A percentile compares a stretch with the other conserved stretches of the same genome.
phyloP scores from a whole-genome alignment of 305 asterid species.

The Solanum chacoense region DNA sequence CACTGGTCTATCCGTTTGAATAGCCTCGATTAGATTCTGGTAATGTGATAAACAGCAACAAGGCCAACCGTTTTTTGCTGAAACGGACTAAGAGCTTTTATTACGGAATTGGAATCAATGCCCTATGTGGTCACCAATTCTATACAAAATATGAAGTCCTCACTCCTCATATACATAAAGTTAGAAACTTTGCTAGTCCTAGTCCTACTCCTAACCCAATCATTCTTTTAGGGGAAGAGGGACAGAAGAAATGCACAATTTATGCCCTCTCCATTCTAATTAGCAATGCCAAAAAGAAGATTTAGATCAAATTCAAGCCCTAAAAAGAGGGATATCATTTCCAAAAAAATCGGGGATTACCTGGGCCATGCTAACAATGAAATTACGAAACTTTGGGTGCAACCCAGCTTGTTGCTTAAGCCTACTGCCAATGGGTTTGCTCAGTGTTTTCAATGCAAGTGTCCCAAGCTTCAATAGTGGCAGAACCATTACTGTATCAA shows the following conservation, averaged over 20 bases:
- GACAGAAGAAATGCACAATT: not conserved
- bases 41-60: not conserved
- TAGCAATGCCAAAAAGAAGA: not conserved
- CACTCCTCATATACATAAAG: not conserved
- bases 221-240: not conserved
- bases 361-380: slow-evolving; percentile 76
- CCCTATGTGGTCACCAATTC: not conserved
- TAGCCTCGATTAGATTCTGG: not conserved
- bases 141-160: not conserved
- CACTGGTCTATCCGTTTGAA: not conserved
- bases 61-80: not conserved
- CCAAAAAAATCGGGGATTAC: slow-evolving; percentile 15
- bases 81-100: not conserved
- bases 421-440: slow-evolving; percentile 81
- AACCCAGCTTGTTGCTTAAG: slow-evolving; percentile 60
- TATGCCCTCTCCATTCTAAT: not conserved
- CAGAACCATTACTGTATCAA: slow-evolving; percentile 29
- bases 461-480: slow-evolving; percentile 88
- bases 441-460: slow-evolving; percentile 70
- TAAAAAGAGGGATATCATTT: not conserved
- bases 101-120: not conserved
- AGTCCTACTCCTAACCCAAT: not conserved
- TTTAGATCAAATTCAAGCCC: not conserved
- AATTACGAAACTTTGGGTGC: slow-evolving; percentile 71
- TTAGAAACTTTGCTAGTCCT: not conserved